These are phyloP conservation scores for Coemansia guatemalensis DNA, from an alignment of 192 early-diverging fungal species.

Conservation along the genomic window DNA sequence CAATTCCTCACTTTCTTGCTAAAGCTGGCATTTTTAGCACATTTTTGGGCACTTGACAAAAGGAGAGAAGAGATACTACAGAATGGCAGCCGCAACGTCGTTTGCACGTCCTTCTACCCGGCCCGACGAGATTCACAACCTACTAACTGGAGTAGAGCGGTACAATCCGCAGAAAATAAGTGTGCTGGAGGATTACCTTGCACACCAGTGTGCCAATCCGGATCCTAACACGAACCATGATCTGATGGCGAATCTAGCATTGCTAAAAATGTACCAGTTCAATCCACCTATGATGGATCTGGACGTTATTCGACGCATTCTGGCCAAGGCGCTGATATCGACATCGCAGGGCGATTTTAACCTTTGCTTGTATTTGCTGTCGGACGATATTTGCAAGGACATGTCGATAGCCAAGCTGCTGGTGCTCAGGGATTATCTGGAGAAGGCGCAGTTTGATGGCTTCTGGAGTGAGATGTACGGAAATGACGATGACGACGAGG, in stretches of 20 bases:
- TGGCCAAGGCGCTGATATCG: constrained; percentile 81
- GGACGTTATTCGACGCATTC: constrained; percentile 69
- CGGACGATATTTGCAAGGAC: constrained; percentile 60
- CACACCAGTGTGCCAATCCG: constrained; percentile 72
- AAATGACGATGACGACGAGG: constrained; percentile 56
- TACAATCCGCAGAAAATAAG: constrained; percentile 91
- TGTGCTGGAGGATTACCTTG: constrained; percentile 81
- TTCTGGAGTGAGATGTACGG: constrained; percentile 67
- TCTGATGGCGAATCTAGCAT: constrained; percentile 86
- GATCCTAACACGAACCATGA: constrained; percentile 65
- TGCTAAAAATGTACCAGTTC: constrained; percentile 95
- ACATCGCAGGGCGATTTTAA: constrained; percentile 88
- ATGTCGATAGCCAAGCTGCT: constrained; percentile 59
- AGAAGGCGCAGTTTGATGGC: constrained; percentile 68
- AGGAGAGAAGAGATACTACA: constrained; percentile 2
- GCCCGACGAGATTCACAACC: constrained; percentile 71
- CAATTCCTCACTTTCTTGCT: neutral
- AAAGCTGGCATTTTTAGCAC: constrained; percentile 5
- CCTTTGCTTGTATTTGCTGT: constrained; percentile 83
- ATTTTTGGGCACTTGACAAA: neutral
- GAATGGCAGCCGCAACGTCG: constrained; percentile 24
- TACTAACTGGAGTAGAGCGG: constrained; percentile 79
- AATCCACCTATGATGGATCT: constrained; percentile 76
- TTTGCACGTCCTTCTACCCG: constrained; percentile 51
- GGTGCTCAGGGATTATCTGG: constrained; percentile 73